Base-by-base conservation (phyloP, 345 rosid genomes). In the Sisymbrium altissimum region DNA sequence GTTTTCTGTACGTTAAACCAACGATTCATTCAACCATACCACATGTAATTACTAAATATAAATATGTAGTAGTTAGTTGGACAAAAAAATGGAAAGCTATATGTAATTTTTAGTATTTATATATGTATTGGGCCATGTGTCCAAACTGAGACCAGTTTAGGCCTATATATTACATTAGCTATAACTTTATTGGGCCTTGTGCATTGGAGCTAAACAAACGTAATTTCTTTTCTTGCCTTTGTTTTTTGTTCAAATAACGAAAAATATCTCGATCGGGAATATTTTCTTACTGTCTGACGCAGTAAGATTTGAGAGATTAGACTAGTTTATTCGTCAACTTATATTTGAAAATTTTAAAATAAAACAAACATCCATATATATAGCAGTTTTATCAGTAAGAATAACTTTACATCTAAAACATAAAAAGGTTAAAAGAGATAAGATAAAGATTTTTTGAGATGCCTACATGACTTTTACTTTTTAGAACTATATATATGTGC, bases 71-170 rank as follows among this genome's bases (percentile, higher is more conserved):
- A n/a, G n/a, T 49, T 21, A 49, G 54, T 49, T 49, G 29, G 54
- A 19, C 7, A 4, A 49, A 49, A 49, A 19, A 9, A 27, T 2
- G 2, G 4, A 43, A 43, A 15, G n/a, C 27, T 39, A 36, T 17
- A 3, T 57, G 38, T 48, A 36, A n/a, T 29, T 41, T 69, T 41
- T 69, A 30, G 5, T 35, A 5, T 18, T 52, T 29, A 7, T 36
- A 27, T 56, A 33, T 57, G 4, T 32, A 43, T 61, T 68, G 63
- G 79, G 13, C 50, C 74, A 23, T 62, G 65, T 52, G 44, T 74
- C 41, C 8, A 54, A 32, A 23, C 0, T 62, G 6, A n/a, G 8
- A 53, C 46, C 17, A 33, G 19, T 53, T n/a, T 35, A 41, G 29
- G 73, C 73, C 44, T 73, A 30, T 38, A 40, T 35, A 10, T 30